Evolutionary conservation across 2,329 filamentous ascomycete genomes (phyloP).

Genomic region (Thelonectria discophora): DNA sequence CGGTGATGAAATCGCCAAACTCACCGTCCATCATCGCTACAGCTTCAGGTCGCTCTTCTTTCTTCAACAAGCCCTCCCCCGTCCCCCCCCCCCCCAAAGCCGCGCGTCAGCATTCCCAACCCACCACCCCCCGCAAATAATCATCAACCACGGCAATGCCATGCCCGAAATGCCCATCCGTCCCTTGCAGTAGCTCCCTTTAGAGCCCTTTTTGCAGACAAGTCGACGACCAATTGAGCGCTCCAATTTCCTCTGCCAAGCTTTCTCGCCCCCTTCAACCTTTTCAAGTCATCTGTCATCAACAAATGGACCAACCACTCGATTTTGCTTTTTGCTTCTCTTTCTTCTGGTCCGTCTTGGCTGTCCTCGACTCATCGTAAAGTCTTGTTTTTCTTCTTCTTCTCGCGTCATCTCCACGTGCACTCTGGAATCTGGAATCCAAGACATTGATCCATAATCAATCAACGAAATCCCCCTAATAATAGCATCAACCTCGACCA

Average conservation of each 20-base stretch:
- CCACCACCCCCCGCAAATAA: background rate
- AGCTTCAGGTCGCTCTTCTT: constrained; percentile 35
- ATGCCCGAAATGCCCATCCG: background rate
- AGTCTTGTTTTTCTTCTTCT: constrained; percentile 5
- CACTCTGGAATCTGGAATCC: background rate
- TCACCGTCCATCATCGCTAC: constrained; percentile 22
- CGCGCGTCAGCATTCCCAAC: constrained; percentile 8
- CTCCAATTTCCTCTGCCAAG: constrained; percentile 37
- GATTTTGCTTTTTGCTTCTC: too few relatives aligned
- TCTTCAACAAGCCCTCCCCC: too few relatives aligned
- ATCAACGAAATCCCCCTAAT: background rate
- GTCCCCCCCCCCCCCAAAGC: constrained; percentile 13
- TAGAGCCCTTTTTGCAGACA: constrained; percentile 3
- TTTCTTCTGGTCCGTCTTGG: too few relatives aligned
- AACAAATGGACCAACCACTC: too few relatives aligned
- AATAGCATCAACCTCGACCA: too few relatives aligned
- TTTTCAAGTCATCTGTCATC: too few relatives aligned
- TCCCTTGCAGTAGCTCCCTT: constrained; percentile 8
- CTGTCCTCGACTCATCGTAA: background rate
- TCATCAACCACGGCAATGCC: background rate
- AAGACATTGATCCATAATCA: background rate
- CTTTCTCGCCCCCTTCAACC: too few relatives aligned
- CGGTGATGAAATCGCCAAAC: constrained; percentile 28
- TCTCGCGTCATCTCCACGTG: constrained; percentile 5
- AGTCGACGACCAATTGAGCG: constrained; percentile 25